phyloP scores from a whole-genome alignment of 2,329 filamentous ascomycete genomes.

The Macroventuria anomochaeta region DNA sequence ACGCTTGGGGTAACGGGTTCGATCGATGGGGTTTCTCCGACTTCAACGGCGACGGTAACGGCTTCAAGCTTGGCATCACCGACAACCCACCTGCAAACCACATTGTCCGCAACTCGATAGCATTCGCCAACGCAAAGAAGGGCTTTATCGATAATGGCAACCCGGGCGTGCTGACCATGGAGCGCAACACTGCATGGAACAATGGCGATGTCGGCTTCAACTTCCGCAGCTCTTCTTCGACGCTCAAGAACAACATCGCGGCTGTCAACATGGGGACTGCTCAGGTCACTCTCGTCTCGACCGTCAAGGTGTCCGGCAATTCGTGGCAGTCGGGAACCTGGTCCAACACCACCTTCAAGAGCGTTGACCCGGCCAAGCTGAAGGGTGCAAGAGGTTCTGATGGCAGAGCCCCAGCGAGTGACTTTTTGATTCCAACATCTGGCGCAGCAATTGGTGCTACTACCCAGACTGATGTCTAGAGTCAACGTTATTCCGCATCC shows the following conservation, averaged over 20 bases:
- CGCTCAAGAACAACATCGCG: slow-evolving; percentile 51
- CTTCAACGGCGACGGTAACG: slow-evolving; percentile 57
- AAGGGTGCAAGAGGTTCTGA: slow-evolving; percentile 48
- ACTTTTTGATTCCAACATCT: slow-evolving; percentile 51
- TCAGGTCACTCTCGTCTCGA: slow-evolving; percentile 22
- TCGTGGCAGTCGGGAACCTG: slow-evolving; percentile 53
- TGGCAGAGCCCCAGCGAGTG: slow-evolving; percentile 51
- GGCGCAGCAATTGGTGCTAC: slow-evolving; percentile 52
- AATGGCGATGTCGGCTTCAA: slow-evolving; percentile 54
- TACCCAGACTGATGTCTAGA: slow-evolving; percentile 27
- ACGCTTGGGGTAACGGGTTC: slow-evolving; percentile 57
- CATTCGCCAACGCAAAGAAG: slow-evolving; percentile 54
- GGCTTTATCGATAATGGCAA: slow-evolving; percentile 58
- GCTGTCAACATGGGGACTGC: slow-evolving; percentile 37
- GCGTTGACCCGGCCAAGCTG: slow-evolving; percentile 42
- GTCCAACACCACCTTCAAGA: slow-evolving; percentile 51
- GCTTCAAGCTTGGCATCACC: slow-evolving; percentile 56
- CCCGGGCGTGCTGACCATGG: slow-evolving; percentile 49
- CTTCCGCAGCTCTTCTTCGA: slow-evolving; percentile 45
- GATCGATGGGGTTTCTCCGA: slow-evolving; percentile 54
- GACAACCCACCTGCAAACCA: slow-evolving; percentile 51
- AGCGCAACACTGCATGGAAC: slow-evolving; percentile 56
- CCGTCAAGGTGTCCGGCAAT: slow-evolving; percentile 46
- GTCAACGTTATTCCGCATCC: no score
- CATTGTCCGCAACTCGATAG: slow-evolving; percentile 54